Percentiles rank a stretch among this genome's conserved stretches.
phyloP scores from a whole-genome alignment of 805 yeast species.

The Monosporozyma aerobia region DNA sequence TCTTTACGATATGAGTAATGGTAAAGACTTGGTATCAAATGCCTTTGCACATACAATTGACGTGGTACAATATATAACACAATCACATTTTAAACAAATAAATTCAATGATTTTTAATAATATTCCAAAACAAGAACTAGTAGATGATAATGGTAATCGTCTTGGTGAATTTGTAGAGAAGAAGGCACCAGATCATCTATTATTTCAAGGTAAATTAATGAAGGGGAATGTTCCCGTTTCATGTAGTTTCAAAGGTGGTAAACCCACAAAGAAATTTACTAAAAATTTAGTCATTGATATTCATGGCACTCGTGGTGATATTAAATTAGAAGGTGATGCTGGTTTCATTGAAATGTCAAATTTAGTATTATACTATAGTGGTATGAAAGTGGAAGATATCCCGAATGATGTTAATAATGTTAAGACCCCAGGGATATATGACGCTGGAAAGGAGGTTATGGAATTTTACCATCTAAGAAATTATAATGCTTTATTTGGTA shows the following conservation, averaged over 20 bases:
- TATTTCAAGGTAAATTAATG: constrained; percentile 14
- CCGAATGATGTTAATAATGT: not conserved
- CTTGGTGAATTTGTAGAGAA: constrained; percentile 8
- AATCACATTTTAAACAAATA: constrained; percentile 12
- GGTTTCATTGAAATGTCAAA: constrained; percentile 18
- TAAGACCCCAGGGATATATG: constrained; percentile 1
- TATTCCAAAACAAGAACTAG: constrained; percentile 11
- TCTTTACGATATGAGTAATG: constrained; percentile 11
- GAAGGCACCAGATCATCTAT: constrained; percentile 16
- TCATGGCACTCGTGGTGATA: constrained; percentile 19
- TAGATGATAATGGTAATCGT: constrained; percentile 12
- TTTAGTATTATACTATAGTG: constrained; percentile 16
- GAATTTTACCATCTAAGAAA: constrained; percentile 17
- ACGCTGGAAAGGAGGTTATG: constrained; percentile 11
- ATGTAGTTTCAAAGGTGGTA: constrained; percentile 18
- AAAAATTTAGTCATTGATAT: constrained; percentile 18
- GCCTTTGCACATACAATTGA: constrained; percentile 20
- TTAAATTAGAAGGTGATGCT: constrained; percentile 19
- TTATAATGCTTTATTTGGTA: constrained; percentile 17
- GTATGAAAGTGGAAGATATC: constrained; percentile 6
- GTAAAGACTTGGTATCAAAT: constrained; percentile 11
- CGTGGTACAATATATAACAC: constrained; percentile 14
- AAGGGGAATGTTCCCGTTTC: constrained; percentile 16
- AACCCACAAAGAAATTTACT: constrained; percentile 15
- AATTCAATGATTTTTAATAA: constrained; percentile 15